phyloP scores from a whole-genome alignment of 1,284 basidiomycete species.

The Cutaneotrichosporon cutaneum region DNA sequence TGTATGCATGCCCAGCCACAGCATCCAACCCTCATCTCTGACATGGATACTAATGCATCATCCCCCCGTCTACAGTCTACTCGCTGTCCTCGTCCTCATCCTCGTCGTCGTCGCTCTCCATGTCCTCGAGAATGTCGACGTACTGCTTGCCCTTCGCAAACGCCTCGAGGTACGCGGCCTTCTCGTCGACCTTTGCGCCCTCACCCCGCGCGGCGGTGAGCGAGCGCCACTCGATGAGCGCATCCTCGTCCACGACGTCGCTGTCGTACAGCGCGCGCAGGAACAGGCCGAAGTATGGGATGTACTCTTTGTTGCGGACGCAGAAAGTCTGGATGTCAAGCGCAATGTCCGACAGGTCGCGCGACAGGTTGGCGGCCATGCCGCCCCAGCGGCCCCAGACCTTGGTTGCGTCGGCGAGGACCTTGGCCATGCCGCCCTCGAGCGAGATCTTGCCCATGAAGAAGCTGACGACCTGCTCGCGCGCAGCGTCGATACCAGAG shows the following conservation, averaged over 20 bases:
- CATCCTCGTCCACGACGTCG: constrained; percentile 50
- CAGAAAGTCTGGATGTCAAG: constrained; percentile 37
- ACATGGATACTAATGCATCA: constrained; percentile 17
- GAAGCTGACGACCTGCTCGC: constrained; percentile 49
- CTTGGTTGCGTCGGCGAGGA: constrained; percentile 30
- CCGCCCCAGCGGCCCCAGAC: constrained; percentile 48
- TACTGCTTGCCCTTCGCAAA: constrained; percentile 47
- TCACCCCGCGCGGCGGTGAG: constrained; percentile 43
- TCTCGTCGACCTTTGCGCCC: constrained; percentile 40
- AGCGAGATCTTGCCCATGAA: constrained; percentile 42
- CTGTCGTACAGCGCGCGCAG: constrained; percentile 51
- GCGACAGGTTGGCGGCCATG: constrained; percentile 35
- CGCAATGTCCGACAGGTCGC: constrained; percentile 38
- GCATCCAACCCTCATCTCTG: neutral
- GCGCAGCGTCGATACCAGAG: constrained; percentile 48
- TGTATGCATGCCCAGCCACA: neutral
- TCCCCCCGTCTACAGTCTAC: constrained; percentile 13
- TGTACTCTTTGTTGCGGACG: constrained; percentile 22
- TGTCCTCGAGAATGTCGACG: constrained; percentile 49
- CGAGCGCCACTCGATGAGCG: constrained; percentile 51
- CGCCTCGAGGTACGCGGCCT: constrained; percentile 36
- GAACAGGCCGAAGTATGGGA: constrained; percentile 47
- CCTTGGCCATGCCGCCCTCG: constrained; percentile 28
- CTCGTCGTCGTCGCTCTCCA: constrained; percentile 49
- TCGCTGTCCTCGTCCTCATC: constrained; percentile 35